Evolutionary conservation across 345 rosid genomes (phyloP).

Genomic region (Hibiscus trionum): DNA sequence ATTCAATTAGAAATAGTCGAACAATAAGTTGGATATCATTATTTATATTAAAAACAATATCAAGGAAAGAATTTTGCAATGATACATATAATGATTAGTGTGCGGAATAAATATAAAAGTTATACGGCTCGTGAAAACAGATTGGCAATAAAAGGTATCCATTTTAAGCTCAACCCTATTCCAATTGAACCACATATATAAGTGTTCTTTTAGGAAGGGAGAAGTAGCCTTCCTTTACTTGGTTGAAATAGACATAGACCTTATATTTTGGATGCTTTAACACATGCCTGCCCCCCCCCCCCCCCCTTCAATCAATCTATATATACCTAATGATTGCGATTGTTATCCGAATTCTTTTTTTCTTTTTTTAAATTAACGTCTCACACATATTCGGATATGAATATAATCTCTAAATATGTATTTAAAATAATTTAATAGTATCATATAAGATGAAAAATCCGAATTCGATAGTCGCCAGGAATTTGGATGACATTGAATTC

Average conservation of each 20-base stretch:
- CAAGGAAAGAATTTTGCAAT: neutral
- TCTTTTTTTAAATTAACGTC: neutral
- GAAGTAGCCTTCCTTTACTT: conserved; percentile 14
- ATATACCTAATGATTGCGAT: neutral
- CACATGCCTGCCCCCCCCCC: conserved; percentile 12
- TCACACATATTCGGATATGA: neutral
- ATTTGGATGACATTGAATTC: too few species aligned
- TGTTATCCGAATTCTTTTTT: neutral
- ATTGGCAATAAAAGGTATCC: conserved; percentile 25
- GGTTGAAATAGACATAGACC: conserved; percentile 40
- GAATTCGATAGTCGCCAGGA: too few species aligned
- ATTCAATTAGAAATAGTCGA: too few species aligned
- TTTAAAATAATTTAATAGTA: neutral
- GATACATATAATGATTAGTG: neutral
- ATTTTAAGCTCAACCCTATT: conserved; percentile 21
- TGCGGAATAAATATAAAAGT: neutral
- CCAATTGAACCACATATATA: conserved; percentile 26
- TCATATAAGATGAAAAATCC: neutral
- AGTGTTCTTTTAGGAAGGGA: conserved; percentile 13
- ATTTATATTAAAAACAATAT: neutral
- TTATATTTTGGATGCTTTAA: conserved; percentile 22
- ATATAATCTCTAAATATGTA: neutral
- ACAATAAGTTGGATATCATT: too few species aligned
- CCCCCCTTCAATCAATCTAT: neutral
- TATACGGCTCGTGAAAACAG: conserved; percentile 9